Evolutionary conservation across 2,329 filamentous ascomycete genomes (phyloP).

Genomic region (Phyllosticta paracitricarpa): DNA sequence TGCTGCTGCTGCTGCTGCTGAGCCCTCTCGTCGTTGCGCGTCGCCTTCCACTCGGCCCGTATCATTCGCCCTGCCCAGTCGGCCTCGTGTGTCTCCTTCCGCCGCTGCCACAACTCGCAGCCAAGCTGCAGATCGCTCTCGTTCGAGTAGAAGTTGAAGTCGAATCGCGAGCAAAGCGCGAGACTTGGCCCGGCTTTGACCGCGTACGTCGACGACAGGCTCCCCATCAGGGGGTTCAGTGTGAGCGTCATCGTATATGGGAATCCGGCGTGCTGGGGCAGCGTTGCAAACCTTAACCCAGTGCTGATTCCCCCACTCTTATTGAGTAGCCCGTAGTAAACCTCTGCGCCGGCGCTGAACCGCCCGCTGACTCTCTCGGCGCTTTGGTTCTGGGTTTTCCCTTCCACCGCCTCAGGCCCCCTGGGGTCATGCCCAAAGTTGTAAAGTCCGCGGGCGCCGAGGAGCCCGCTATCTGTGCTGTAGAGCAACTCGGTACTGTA

Average conservation of each 20-base stretch:
- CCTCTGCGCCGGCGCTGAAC: slow-evolving; percentile 82
- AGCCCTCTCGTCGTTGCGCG: slow-evolving; percentile 23
- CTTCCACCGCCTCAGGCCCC: slow-evolving; percentile 12
- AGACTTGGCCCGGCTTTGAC: slow-evolving; percentile 76
- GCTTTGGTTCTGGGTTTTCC: slow-evolving; percentile 15
- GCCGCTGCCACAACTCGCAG: slow-evolving; percentile 79
- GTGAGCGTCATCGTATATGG: slow-evolving; percentile 91
- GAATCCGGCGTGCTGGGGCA: slow-evolving; percentile 70
- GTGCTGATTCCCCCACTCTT: slow-evolving; percentile 88
- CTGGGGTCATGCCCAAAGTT: slow-evolving; percentile 75
- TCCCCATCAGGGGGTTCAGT: slow-evolving; percentile 88
- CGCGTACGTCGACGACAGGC: slow-evolving; percentile 81
- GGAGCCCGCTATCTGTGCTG: slow-evolving; percentile 80
- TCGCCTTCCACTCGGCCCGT: slow-evolving; percentile 25
- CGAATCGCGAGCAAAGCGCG: slow-evolving; percentile 80
- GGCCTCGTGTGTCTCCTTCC: slow-evolving; percentile 1
- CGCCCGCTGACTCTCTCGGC: slow-evolving; percentile 61
- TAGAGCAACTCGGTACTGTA: slow-evolving; percentile 86
- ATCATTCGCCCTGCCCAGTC: slow-evolving; percentile 5
- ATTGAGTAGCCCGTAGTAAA: slow-evolving; percentile 92
- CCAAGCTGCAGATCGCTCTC: slow-evolving; percentile 90
- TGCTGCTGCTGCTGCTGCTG: slow-evolving; percentile 8
- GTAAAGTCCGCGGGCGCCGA: slow-evolving; percentile 82
- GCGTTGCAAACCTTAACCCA: slow-evolving; percentile 78
- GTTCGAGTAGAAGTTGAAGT: slow-evolving; percentile 98